Conservation (phyloP, 2,329 filamentous ascomycete species). For the Fusarium decemcellulare region DNA sequence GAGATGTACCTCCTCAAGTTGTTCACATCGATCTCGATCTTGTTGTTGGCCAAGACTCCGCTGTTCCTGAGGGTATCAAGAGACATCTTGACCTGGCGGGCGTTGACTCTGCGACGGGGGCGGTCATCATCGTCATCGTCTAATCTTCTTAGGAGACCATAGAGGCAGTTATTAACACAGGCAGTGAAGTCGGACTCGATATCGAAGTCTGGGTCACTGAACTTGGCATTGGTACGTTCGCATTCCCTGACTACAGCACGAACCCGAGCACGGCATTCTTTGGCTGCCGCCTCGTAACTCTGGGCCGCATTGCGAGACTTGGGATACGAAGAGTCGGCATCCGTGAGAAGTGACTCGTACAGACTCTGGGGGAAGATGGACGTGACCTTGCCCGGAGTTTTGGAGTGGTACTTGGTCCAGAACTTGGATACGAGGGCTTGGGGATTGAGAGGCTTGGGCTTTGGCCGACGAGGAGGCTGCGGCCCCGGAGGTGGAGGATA, state of each 20-base stretch:
- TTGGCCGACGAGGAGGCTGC: conserved; percentile 25
- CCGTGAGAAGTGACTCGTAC: conserved; percentile 51
- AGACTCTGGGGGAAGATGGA: conserved; percentile 60
- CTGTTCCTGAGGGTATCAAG: conserved; percentile 29
- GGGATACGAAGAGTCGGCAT: conserved; percentile 40
- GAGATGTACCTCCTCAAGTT: conserved; percentile 29
- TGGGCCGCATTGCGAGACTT: conserved; percentile 56
- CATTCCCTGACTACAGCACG: conserved; percentile 58
- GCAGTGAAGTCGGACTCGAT: conserved; percentile 57
- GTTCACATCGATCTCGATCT: conserved; percentile 27
- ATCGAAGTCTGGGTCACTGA: conserved; percentile 61
- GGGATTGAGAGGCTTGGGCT: conserved; percentile 48
- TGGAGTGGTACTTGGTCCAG: conserved; percentile 59
- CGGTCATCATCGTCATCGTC: conserved; percentile 31
- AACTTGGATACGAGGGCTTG: conserved; percentile 58
- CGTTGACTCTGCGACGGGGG: neutral
- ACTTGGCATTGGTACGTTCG: conserved; percentile 61
- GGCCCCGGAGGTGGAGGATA: conserved; percentile 3
- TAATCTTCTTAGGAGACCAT: conserved; percentile 47
- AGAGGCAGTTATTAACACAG: conserved; percentile 53
- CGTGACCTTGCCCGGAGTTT: conserved; percentile 59
- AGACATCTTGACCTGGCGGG: conserved; percentile 29
- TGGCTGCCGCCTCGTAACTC: conserved; percentile 58
- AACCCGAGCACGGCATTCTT: conserved; percentile 57
- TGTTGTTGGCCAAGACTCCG: conserved; percentile 28